Evolutionary conservation across 495 filamentous ascomycete genomes (phyloP), one percentile per base, ranked within the genome.

Genomic region (Bacidia gigantensis): DNA sequence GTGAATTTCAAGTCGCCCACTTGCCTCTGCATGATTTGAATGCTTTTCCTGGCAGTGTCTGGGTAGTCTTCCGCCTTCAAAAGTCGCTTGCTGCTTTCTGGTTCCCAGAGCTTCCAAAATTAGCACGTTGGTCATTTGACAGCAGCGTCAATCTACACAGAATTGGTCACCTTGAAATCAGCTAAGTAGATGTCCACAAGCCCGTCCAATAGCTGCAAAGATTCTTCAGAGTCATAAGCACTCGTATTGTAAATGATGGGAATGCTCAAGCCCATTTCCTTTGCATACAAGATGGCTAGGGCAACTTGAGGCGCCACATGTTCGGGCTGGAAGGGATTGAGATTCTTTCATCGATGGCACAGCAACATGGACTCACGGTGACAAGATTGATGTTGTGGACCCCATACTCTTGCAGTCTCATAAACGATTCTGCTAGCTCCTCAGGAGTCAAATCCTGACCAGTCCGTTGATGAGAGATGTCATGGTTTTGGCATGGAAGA

Each of bases 351-450:
- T n/a, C n/a, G n/a, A n/a, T n/a, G n/a, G n/a, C n/a, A n/a, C n/a
- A n/a, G n/a, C n/a, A n/a, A n/a, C n/a, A n/a, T n/a, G n/a, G n/a
- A n/a, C n/a, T n/a, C n/a, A n/a, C n/a, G n/a, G 82, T 86, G 42
- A 86, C 73, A 7, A 86, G 73, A 60, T 92, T 87, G 69, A 89
- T 86, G 57, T 87, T 92, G 65, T 87, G 83, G 2, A 82, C 81
- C 3, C 84, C 84, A 2, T 84, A 69, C 1, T 83, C 72, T 58
- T 89, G 83, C 17, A 92, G 68, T 63, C 87, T 88, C 38, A 89
- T 52, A 61, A 79, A 87, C 84, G 84, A 87, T 22, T 82, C 75
- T 2, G 74, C 86, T 2, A 90, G 72, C 61, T 87, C 76, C 60
- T 83, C 80, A 11, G 86, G 84, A 0, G 82, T 84, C n/a, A 87